Percentiles rank a stretch among this genome's conserved stretches.
These are phyloP conservation scores for Aspergillus brasiliensis DNA, from an alignment of 2,329 filamentous ascomycete genomes.

Conservation along the genomic window DNA sequence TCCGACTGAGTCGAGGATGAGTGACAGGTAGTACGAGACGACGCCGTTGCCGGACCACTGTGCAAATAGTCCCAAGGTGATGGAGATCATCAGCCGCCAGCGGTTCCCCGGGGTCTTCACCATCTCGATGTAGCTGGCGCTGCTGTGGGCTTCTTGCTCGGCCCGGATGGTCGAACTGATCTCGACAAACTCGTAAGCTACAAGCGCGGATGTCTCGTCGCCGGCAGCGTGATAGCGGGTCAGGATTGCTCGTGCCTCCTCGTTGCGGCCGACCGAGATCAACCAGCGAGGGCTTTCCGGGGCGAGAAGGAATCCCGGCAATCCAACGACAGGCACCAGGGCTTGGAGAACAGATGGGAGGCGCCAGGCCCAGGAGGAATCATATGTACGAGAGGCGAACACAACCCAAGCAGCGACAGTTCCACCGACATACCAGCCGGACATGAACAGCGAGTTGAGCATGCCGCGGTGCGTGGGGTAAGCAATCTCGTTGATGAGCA, in stretches of 20 bases:
- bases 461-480: constrained; percentile 45
- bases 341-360: constrained; percentile 26
- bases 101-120: constrained; percentile 17
- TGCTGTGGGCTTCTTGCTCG: constrained; percentile 18
- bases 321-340: constrained; percentile 18
- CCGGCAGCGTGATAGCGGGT: constrained; percentile 24
- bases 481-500: constrained; percentile 50
- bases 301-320: constrained; percentile 21
- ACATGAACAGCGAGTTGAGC: constrained; percentile 38
- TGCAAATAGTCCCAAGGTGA: constrained; percentile 16
- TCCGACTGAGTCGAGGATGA: constrained; percentile 22
- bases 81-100: constrained; percentile 16
- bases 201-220: constrained; percentile 19
- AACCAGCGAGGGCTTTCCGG: constrained; percentile 28
- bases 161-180: constrained; percentile 20
- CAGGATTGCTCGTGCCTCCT: constrained; percentile 20
- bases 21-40: constrained; percentile 22
- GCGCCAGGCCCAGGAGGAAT: constrained; percentile 26
- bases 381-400: constrained; percentile 25
- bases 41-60: constrained; percentile 34
- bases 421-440: constrained; percentile 36
- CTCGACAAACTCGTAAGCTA: constrained; percentile 22
- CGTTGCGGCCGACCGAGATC: constrained; percentile 18
- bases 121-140: constrained; percentile 22
- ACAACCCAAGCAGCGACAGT: constrained; percentile 31